phyloP scores from a whole-genome alignment of 768 basidiomycete genomes.

The Agrocybe praecox region DNA sequence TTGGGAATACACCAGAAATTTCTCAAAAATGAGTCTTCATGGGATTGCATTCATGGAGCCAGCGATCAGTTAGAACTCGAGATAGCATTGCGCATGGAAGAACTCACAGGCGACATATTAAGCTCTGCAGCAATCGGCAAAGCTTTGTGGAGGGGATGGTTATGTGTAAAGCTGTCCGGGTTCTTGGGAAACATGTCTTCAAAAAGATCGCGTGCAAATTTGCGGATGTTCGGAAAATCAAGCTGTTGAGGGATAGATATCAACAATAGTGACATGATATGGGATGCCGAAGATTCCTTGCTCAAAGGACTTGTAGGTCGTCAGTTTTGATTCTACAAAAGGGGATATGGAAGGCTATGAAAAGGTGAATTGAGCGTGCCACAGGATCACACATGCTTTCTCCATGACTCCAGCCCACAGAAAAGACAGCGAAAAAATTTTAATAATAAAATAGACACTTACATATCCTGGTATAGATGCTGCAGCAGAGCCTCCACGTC shows the following conservation, averaged over 20 bases:
- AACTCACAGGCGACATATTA: conserved; percentile 50
- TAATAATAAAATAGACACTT: conserved; percentile 28
- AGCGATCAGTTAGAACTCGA: no score
- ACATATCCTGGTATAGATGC: conserved; percentile 72
- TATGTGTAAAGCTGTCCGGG: conserved; percentile 38
- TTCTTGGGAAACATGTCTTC: conserved; percentile 50
- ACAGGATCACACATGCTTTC: not conserved
- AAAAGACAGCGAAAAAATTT: not conserved
- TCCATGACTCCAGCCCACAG: not conserved
- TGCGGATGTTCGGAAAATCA: conserved; percentile 57
- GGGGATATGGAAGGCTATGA: not conserved
- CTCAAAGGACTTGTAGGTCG: conserved; percentile 46
- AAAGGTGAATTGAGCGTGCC: not conserved
- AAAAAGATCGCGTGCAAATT: conserved; percentile 43
- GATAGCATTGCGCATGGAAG: no score
- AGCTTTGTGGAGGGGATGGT: conserved; percentile 50
- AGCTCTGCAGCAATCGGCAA: conserved; percentile 52
- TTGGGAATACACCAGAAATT: no score
- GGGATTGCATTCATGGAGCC: no score
- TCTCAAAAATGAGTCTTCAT: no score
- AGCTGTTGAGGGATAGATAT: conserved; percentile 57
- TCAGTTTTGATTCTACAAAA: conserved; percentile 5
- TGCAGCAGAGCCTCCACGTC: conserved; percentile 63
- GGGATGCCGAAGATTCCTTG: conserved; percentile 41
- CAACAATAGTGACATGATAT: conserved; percentile 57